Evolutionary conservation across 169 alveolate species (phyloP).

Genomic region (Neospora caninum): DNA sequence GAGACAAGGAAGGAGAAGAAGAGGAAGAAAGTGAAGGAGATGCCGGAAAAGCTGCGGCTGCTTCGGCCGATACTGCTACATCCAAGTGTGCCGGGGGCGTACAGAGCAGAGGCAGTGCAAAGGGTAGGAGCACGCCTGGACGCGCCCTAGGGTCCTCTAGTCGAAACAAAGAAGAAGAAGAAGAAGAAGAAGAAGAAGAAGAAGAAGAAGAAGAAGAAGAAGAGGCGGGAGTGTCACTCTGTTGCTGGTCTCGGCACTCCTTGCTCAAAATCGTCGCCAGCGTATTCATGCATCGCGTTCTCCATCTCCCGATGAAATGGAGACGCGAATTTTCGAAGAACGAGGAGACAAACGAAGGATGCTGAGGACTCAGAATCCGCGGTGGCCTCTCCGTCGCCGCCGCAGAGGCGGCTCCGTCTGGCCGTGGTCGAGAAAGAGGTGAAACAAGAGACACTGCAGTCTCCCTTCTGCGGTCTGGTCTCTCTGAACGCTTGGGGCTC

Average conservation of each 20-base stretch:
- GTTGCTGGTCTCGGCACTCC: slow-evolving; percentile 3
- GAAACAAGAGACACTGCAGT: too few species aligned
- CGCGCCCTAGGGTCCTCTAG: neutral
- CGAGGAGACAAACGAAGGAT: slow-evolving; percentile 43
- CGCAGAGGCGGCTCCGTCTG: neutral
- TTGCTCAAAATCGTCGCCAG: slow-evolving; percentile 40
- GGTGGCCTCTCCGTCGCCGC: neutral
- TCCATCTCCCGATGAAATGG: slow-evolving; percentile 62
- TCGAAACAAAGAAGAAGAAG: neutral
- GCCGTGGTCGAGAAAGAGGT: neutral
- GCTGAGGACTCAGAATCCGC: slow-evolving; percentile 10
- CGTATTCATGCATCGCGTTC: slow-evolving; percentile 40
- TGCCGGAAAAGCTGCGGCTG: slow-evolving; percentile 19
- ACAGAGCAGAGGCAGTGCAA: neutral
- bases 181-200: neutral
- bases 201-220: neutral
- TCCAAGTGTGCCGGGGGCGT: neutral
- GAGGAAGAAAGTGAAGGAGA: slow-evolving; percentile 16
- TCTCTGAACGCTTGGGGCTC: neutral
- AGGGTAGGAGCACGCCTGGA: neutral
- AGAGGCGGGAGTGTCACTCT: neutral
- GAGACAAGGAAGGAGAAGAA: neutral
- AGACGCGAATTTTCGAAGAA: slow-evolving; percentile 59
- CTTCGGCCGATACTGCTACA: slow-evolving; percentile 1
- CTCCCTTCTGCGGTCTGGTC: neutral